phyloP scores from a whole-genome alignment of 75 land plant species.

The Selaginella moellendorffii region DNA sequence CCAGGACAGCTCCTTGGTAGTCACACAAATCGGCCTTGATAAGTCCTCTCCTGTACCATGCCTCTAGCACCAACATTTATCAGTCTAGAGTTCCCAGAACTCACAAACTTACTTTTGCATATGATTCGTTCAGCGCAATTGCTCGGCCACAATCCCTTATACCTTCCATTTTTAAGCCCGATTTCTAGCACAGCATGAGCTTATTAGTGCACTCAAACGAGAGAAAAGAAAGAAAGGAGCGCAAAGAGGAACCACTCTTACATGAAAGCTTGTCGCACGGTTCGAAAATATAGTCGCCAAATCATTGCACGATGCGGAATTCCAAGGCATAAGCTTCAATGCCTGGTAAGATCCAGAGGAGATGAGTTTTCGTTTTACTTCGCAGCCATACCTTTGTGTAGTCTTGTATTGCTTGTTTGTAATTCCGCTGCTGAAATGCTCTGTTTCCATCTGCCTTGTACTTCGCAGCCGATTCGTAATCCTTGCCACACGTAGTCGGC shows the following conservation, averaged over 20 bases:
- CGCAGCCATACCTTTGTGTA: neutral
- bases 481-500: neutral
- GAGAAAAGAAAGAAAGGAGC: neutral
- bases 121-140: constrained; percentile 28
- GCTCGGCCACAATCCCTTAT: constrained; percentile 60
- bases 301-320: neutral
- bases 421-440: neutral
- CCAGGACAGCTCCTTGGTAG: constrained; percentile 32
- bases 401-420: neutral
- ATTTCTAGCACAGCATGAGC: constrained; percentile 38
- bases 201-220: neutral
- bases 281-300: neutral
- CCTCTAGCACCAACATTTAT: constrained; percentile 26
- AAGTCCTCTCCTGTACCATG: constrained; percentile 69
- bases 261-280: neutral
- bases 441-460: neutral
- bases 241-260: neutral
- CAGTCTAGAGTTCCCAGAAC: neutral
- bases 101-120: constrained; percentile 46
- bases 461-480: neutral
- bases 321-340: neutral
- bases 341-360: neutral
- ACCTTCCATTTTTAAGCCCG: constrained; percentile 39
- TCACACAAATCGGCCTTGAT: constrained; percentile 32
- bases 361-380: neutral